Percentiles rank a stretch among this genome's conserved stretches.
These are phyloP conservation scores for Artemisia annua DNA, from an alignment of 129 eudicot genomes.

Conservation along the genomic window DNA sequence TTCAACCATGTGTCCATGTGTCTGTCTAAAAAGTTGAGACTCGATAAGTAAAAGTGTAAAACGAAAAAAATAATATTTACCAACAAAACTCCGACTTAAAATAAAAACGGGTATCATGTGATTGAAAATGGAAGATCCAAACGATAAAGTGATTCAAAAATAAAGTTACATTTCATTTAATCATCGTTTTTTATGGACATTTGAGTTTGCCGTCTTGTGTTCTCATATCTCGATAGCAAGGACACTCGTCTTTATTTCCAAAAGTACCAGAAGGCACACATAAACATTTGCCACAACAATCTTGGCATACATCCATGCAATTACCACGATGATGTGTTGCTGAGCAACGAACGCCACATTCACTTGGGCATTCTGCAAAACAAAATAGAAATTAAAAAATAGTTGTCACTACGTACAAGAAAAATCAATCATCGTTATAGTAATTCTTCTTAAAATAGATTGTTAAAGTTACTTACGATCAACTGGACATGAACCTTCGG, in stretches of 20 bases:
- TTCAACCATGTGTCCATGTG: too few relatives aligned
- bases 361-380: conserved; percentile 24
- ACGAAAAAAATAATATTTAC: too few relatives aligned
- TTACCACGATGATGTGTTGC: conserved; percentile 17
- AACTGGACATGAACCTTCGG: conserved; percentile 24
- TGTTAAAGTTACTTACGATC: background rate
- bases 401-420: background rate
- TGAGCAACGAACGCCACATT: conserved; percentile 28
- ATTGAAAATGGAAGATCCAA: too few relatives aligned
- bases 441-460: background rate
- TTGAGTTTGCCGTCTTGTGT: conserved; percentile 22
- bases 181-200: conserved; percentile 19
- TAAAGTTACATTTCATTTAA: too few relatives aligned
- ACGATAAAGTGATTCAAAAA: too few relatives aligned
- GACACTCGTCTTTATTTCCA: conserved; percentile 33
- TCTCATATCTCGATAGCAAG: conserved; percentile 28
- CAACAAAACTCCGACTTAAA: too few relatives aligned
- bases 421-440: background rate
- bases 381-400: background rate
- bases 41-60: too few relatives aligned
- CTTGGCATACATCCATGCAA: conserved; percentile 32
- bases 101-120: too few relatives aligned
- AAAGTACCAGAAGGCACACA: conserved; percentile 32
- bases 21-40: too few relatives aligned
- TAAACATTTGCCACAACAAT: conserved; percentile 30